Evolutionary conservation across 139 green algal genomes (phyloP).

Genomic region (Coccomyxa sp.): DNA sequence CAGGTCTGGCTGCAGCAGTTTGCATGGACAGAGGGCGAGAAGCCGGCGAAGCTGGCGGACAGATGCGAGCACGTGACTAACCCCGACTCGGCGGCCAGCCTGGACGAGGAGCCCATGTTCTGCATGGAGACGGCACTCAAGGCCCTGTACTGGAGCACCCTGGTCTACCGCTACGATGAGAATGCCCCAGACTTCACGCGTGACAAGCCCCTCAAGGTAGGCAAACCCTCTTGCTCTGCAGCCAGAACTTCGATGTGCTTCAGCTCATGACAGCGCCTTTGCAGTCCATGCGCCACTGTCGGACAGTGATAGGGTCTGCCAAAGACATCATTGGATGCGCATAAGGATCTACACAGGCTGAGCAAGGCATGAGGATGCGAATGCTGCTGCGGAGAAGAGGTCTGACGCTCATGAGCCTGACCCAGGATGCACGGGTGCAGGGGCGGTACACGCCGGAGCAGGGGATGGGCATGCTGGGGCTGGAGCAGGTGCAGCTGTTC

Average conservation of each 20-base stretch:
- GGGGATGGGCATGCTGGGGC: conserved; percentile 12
- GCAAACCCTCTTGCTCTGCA: no score
- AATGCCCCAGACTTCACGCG: background rate
- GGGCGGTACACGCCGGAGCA: background rate
- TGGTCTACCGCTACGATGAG: conserved; percentile 26
- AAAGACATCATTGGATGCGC: no score
- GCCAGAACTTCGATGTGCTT: no score
- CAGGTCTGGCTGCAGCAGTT: conserved; percentile 47
- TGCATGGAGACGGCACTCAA: conserved; percentile 43
- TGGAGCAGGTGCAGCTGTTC: conserved; percentile 22
- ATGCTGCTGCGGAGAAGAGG: no score
- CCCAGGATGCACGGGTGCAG: background rate
- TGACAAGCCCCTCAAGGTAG: background rate
- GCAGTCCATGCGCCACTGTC: no score
- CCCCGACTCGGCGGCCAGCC: background rate
- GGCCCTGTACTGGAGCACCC: conserved; percentile 32
- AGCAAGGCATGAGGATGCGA: no score
- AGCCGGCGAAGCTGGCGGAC: conserved; percentile 3
- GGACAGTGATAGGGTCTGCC: no score
- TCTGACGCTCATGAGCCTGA: no score
- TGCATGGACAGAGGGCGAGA: conserved; percentile 39
- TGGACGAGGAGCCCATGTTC: conserved; percentile 23
- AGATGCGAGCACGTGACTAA: background rate
- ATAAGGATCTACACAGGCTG: no score
- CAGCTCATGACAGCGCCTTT: no score